Percentiles rank a stretch among this genome's conserved stretches.
phyloP scores from a whole-genome alignment of 495 filamentous ascomycete species.

The Cercophora samala region DNA sequence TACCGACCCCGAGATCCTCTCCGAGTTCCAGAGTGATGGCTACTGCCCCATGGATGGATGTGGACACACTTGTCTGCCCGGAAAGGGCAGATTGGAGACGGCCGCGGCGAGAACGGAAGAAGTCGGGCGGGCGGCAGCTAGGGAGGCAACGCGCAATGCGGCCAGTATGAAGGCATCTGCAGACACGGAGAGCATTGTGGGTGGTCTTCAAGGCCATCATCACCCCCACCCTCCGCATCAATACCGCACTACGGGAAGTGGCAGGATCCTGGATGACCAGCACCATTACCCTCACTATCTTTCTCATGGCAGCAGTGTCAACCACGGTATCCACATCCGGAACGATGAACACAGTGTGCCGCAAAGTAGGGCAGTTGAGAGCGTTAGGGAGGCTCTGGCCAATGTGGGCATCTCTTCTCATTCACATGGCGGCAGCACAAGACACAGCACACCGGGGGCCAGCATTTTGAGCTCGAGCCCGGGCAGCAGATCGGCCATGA shows the following conservation, averaged over 20 bases:
- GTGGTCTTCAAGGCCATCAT: not conserved
- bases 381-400: conserved; percentile 44
- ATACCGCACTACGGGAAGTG: conserved; percentile 25
- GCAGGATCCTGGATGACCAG: not conserved
- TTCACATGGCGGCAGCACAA: conserved; percentile 1
- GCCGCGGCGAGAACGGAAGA: conserved; percentile 39
- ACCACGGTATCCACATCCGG: conserved; percentile 10
- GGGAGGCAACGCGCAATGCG: conserved; percentile 37
- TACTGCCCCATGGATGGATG: conserved; percentile 71
- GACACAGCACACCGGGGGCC: conserved; percentile 11
- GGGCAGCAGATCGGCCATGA: conserved; percentile 22
- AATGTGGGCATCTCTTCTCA: not conserved
- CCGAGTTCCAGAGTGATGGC: conserved; percentile 56
- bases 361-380: conserved; percentile 55
- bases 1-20: conserved; percentile 29
- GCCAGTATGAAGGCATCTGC: conserved; percentile 9
- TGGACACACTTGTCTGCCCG: conserved; percentile 66
- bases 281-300: conserved; percentile 3
- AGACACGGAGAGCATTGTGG: not conserved
- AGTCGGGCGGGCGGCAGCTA: conserved; percentile 38
- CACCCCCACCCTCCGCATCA: not conserved
- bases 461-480: conserved; percentile 47
- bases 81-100: conserved; percentile 52
- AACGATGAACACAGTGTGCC: conserved; percentile 42
- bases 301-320: not conserved